Conservation (phyloP, 768 basidiomycete species). For the Zangia roseola region DNA sequence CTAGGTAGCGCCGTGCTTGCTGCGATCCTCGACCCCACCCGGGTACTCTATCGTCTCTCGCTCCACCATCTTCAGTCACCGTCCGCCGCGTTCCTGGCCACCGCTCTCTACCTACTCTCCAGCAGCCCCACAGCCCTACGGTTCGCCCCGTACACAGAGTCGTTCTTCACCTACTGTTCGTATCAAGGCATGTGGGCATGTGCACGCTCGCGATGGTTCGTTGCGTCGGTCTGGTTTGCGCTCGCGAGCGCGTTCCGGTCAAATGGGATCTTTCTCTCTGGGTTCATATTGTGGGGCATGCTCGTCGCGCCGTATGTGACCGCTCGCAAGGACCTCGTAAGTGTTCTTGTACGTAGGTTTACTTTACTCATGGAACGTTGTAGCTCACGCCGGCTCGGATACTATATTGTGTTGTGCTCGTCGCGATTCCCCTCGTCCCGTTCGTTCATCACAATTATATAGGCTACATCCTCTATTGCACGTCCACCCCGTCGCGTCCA, state of each 20-base stretch:
- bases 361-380: neutral
- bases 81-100: constrained; percentile 57
- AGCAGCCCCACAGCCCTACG: constrained; percentile 76
- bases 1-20: constrained; percentile 38
- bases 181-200: constrained; percentile 49
- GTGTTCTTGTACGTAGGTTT: constrained; percentile 5
- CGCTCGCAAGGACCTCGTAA: constrained; percentile 29
- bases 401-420: constrained; percentile 40
- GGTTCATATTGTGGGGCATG: constrained; percentile 76
- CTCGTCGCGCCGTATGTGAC: constrained; percentile 53
- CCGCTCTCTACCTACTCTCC: constrained; percentile 71
- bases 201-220: constrained; percentile 43
- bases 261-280: constrained; percentile 73
- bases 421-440: constrained; percentile 53
- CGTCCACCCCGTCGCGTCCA: constrained; percentile 16
- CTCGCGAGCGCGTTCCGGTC: constrained; percentile 69
- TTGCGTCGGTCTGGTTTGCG: constrained; percentile 60
- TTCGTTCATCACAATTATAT: constrained; percentile 69
- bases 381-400: constrained; percentile 37
- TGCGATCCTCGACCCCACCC: constrained; percentile 41
- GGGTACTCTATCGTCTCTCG: constrained; percentile 58
- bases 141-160: constrained; percentile 77
- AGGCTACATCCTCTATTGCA: constrained; percentile 72
- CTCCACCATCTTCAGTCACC: constrained; percentile 53
- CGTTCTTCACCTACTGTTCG: constrained; percentile 80